These are phyloP conservation scores for Sonneratia caseolaris DNA, from an alignment of 345 rosid species.

Conservation along the genomic window DNA sequence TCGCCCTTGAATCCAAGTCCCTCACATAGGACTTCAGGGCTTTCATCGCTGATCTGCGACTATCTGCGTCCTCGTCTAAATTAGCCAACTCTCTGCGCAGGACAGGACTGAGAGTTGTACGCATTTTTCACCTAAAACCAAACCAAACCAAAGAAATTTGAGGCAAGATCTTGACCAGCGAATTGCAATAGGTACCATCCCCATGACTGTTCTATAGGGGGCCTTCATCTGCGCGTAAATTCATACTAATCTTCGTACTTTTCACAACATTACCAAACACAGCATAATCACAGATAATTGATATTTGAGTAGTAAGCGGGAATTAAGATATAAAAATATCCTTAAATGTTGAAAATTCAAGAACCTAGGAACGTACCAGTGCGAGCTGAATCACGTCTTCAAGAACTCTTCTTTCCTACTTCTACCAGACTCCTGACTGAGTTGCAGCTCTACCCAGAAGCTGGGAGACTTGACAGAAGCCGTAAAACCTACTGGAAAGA, in stretches of 20 bases:
- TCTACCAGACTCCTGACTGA: not conserved
- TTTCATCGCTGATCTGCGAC: conserved; percentile 69
- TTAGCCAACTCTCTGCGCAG: conserved; percentile 64
- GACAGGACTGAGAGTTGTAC: conserved; percentile 43
- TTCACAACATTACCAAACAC: not conserved
- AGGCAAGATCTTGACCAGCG: not conserved
- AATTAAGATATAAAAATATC: too few species aligned
- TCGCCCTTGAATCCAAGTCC: conserved; percentile 72
- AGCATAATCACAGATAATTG: too few species aligned
- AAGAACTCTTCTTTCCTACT: conserved; percentile 2
- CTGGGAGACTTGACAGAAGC: not conserved
- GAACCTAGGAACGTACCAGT: not conserved
- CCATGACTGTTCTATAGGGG: too few species aligned
- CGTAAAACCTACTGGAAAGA: too few species aligned
- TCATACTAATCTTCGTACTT: not conserved
- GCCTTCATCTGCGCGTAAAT: not conserved
- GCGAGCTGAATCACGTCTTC: not conserved
- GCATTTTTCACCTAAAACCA: conserved; percentile 11
- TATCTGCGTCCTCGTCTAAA: conserved; percentile 75
- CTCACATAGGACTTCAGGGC: conserved; percentile 75
- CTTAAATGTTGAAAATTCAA: not conserved
- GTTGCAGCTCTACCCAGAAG: not conserved
- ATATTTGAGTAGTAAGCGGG: too few species aligned
- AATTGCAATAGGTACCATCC: not conserved
- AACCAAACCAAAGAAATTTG: not conserved